Evolutionary conservation across 2,329 filamentous ascomycete species (phyloP), one percentile per base, ranked within the genome.

Genomic region (Fusarium temperatum): DNA sequence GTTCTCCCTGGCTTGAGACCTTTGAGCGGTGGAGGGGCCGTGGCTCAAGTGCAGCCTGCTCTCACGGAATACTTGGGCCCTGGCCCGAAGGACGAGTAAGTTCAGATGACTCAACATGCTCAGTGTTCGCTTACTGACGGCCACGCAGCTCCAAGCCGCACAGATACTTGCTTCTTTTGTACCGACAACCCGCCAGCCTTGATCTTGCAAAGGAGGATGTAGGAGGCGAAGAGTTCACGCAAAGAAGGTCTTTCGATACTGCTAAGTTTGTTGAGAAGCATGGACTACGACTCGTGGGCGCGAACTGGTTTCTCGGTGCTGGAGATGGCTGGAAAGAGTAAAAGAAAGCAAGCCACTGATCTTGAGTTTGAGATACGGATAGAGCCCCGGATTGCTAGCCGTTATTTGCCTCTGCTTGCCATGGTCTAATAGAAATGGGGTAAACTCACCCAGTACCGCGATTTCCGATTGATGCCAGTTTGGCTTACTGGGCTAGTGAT

Each of bases 271-370:
- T 83, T 4, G 76, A 80, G 48, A 81, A 80, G 68, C 75, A 85
- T 50, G 75, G 81, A 1, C 74, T 87, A 51, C 75, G 72, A 20
- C 80, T 87, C 22, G 83, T 85, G 0, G 82, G 80, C 1, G 75
- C 83, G 13, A 86, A 86, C 60, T 87, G 85, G 85, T 86, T 87
- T 83, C 80, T 80, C 1, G 83, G 84, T 24, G 85, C 83, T 48
- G 84, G 83, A 3, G 84, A 87, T 63, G 84, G 83, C 3, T 86
- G 84, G 84, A 77, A 78, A 47, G 78, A 75, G 42, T 79, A 68
- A 58, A 12, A 9, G 4, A 38, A 32, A 15, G 14, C 5, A 4
- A n/a, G 2, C 5, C 11, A 24, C 24, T 50, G n/a, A 26, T 44
- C 35, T n/a, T 7, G 4, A n/a, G 24, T 12, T 24, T 15, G 17